Evolutionary conservation across 345 rosid genomes (phyloP).

Genomic region (Syzygium grande): DNA sequence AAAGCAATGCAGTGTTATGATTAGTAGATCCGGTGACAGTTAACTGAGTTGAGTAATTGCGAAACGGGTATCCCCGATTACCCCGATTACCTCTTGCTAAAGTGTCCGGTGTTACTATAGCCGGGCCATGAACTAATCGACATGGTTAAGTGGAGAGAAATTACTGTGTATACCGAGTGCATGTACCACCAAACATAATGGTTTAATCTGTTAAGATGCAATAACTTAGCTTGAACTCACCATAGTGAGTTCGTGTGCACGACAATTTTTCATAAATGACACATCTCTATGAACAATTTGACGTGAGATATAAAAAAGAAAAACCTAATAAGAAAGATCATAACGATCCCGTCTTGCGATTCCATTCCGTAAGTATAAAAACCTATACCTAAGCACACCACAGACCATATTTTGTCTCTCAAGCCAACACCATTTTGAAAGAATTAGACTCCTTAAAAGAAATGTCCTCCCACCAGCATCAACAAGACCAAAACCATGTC

Average conservation of each 20-base stretch:
- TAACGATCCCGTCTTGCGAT: not conserved
- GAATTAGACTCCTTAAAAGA: not conserved
- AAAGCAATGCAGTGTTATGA: not conserved
- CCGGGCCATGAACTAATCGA: not conserved
- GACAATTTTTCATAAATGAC: too few relatives aligned
- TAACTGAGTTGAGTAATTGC: not conserved
- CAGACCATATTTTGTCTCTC: not conserved
- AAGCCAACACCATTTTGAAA: not conserved
- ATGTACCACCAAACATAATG: not conserved
- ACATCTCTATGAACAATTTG: too few relatives aligned
- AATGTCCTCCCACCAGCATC: not conserved
- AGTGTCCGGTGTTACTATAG: too few relatives aligned
- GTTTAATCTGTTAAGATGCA: not conserved
- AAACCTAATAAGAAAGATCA: not conserved
- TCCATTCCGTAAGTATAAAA: not conserved
- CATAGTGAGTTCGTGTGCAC: not conserved
- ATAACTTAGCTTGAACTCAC: not conserved
- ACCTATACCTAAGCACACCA: not conserved
- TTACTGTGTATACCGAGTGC: not conserved
- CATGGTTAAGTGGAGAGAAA: not conserved
- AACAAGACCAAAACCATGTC: not conserved
- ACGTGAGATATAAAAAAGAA: not conserved
- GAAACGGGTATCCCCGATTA: not conserved
- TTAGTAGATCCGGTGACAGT: not conserved
- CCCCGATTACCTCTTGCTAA: too few relatives aligned